Evolutionary conservation across 2,329 filamentous ascomycete species (phyloP), one percentile per base, ranked within the genome.

Genomic region (Neurospora sp.): DNA sequence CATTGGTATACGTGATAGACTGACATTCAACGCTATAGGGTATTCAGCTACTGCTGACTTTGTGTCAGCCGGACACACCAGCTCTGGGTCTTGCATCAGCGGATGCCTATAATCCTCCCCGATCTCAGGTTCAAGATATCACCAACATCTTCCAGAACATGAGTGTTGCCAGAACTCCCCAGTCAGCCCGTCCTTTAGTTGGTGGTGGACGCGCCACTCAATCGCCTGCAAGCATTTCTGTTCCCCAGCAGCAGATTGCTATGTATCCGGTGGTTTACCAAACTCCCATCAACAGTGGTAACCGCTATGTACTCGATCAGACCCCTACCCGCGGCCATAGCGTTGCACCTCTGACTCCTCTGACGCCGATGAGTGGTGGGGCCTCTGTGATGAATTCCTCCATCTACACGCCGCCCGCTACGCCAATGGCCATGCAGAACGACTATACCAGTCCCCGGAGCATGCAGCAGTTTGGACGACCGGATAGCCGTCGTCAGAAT

Each of bases 401-500:
- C 66, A 74, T 77, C 23, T 75, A 79, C 0, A 74, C 77, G 0
- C 80, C 78, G 58, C 76, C 80, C 11, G 71, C 78, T 23, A 75
- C 73, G 0, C 75, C 74, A 8, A 73, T 79, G 79, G 68, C 77
- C 4, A 78, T 80, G 1, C 78, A 80, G 4, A 77, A 79, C 33
- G 80, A 80, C n/a, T 81, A 81, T 69, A 79, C 79, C 38, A 82
- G 80, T 8, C 82, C 81, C 3, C 80, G 82, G 69, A 70, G 76
- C 39, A 74, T 81, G 39, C 76, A 80, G 11, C 71, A 76, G 0
- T 79, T 78, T 68, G 73, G 75, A 3, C 79, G 81, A 43, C 73
- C 76, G 19, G 82, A 84, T 38, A 75, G 77, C 68, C 84, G 84
- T 11, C 83, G 85, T 67, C 83, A 87, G 71, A 82, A 85, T 75